Evolutionary conservation across 495 filamentous ascomycete species (phyloP).

Genomic region (Talaromyces stipitatus): DNA sequence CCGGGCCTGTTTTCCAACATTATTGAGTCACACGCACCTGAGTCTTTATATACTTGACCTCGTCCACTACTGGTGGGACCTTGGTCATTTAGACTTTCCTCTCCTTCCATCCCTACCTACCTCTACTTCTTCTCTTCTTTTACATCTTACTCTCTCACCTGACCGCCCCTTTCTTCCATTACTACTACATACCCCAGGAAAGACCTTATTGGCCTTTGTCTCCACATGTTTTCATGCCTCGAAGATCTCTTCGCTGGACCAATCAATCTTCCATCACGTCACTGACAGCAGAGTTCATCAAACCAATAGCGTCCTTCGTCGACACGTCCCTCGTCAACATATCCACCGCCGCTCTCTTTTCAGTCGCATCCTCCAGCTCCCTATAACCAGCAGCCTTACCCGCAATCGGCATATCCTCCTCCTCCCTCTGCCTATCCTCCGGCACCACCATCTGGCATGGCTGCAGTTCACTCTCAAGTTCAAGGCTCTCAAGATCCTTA

Average conservation of each 20-base stretch:
- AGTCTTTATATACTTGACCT: slow-evolving; percentile 1
- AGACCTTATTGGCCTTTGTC: background rate
- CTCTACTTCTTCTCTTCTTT: background rate
- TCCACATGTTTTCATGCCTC: background rate
- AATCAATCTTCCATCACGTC: background rate
- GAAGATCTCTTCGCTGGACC: background rate
- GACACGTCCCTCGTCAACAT: slow-evolving; percentile 2
- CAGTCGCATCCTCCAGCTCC: slow-evolving; percentile 32
- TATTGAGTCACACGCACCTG: background rate
- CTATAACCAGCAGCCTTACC: slow-evolving; percentile 21
- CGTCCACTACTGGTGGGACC: slow-evolving; percentile 1
- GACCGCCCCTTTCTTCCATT: background rate
- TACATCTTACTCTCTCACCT: background rate
- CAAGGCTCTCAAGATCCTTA: slow-evolving; percentile 31
- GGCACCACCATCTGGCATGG: slow-evolving; percentile 35
- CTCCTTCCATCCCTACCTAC: background rate
- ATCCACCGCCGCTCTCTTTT: slow-evolving; percentile 13
- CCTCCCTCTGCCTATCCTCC: slow-evolving; percentile 19
- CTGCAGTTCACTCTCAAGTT: slow-evolving; percentile 28
- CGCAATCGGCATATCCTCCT: slow-evolving; percentile 14
- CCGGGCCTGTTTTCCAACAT: background rate
- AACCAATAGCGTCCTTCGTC: slow-evolving; percentile 5
- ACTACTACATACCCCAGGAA: background rate
- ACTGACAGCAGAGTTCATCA: background rate
- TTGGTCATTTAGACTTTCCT: slow-evolving; percentile 4